Percentiles rank a stretch among this genome's conserved stretches.
Evolutionary conservation across 2,329 filamentous ascomycete species (phyloP).

Genomic region (Colletotrichum sp.): DNA sequence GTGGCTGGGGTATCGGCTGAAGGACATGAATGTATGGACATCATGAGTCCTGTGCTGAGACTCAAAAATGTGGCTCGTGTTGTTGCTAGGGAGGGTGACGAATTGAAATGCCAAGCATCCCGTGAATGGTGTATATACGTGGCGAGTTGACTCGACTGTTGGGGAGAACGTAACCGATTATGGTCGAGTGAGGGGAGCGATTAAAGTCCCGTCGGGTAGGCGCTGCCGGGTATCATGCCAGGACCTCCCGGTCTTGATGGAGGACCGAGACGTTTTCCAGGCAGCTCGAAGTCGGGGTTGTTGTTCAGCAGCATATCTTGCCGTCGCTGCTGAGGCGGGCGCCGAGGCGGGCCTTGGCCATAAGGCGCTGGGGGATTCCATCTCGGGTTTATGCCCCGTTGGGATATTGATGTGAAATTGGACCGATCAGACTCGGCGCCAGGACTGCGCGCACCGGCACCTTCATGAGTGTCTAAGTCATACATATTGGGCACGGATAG

Average conservation of each 20-base stretch:
- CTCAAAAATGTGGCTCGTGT: constrained; percentile 16
- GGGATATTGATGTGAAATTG: constrained; percentile 89
- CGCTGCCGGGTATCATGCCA: constrained; percentile 58
- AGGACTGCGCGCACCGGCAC: constrained; percentile 67
- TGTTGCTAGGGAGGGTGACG: constrained; percentile 12
- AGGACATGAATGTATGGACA: constrained; percentile 16
- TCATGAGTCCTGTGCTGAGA: constrained; percentile 16
- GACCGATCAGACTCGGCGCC: constrained; percentile 75
- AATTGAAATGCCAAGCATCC: constrained; percentile 18
- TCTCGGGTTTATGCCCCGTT: constrained; percentile 85
- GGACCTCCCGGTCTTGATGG: constrained; percentile 32
- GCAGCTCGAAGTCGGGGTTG: constrained; percentile 87
- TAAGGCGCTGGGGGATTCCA: constrained; percentile 69
- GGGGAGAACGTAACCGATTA: constrained; percentile 6
- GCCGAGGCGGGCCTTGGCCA: constrained; percentile 47
- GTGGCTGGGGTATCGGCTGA: constrained; percentile 17
- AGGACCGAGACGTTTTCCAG: constrained; percentile 42
- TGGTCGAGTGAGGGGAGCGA: constrained; percentile 14
- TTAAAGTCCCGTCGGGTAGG: constrained; percentile 50
- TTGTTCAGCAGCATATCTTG: constrained; percentile 77
- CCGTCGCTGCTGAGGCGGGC: constrained; percentile 52
- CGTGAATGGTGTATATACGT: constrained; percentile 11
- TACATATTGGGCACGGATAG: constrained; percentile 49
- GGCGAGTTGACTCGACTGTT: constrained; percentile 11
- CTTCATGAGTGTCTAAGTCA: constrained; percentile 64